Percentiles rank a stretch among this genome's conserved stretches.
Evolutionary conservation across 2,329 filamentous ascomycete species (phyloP).

Genomic region (Mariannaea elegans): DNA sequence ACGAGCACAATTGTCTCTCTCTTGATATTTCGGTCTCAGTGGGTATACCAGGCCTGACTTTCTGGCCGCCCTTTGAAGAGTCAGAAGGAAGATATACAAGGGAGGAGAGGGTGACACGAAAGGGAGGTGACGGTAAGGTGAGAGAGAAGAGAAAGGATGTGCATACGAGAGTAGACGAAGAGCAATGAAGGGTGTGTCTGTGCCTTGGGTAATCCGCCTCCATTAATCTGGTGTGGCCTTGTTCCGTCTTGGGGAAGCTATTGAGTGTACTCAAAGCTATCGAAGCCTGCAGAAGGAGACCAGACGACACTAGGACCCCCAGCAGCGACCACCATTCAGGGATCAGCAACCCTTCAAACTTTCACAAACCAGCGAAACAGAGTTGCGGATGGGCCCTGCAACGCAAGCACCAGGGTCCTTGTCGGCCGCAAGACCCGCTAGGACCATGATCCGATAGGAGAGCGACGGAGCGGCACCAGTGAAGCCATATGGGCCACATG

Average conservation of each 20-base stretch:
- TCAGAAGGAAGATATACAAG: not conserved
- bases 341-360: not conserved
- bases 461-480: not conserved
- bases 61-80: not conserved
- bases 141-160: constrained; percentile 4
- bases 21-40: not conserved
- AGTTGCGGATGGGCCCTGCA: constrained; percentile 1
- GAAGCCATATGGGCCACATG: not conserved
- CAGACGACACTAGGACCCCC: constrained; percentile 4
- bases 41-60: constrained; percentile 7
- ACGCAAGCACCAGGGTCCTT: constrained; percentile 8
- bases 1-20: constrained; percentile 4
- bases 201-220: constrained; percentile 2
- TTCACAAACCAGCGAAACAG: constrained; percentile 11
- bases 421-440: constrained; percentile 10
- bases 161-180: constrained; percentile 1
- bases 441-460: constrained; percentile 11
- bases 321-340: not conserved
- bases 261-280: too few species aligned
- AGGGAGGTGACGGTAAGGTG: constrained; percentile 1
- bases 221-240: not conserved
- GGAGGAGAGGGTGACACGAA: not conserved
- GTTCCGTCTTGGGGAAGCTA: constrained; percentile 12
- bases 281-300: not conserved
- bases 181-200: constrained; percentile 4